Conservation (phyloP, 257 asterid genomes). For the Oldenlandia corymbosa region DNA sequence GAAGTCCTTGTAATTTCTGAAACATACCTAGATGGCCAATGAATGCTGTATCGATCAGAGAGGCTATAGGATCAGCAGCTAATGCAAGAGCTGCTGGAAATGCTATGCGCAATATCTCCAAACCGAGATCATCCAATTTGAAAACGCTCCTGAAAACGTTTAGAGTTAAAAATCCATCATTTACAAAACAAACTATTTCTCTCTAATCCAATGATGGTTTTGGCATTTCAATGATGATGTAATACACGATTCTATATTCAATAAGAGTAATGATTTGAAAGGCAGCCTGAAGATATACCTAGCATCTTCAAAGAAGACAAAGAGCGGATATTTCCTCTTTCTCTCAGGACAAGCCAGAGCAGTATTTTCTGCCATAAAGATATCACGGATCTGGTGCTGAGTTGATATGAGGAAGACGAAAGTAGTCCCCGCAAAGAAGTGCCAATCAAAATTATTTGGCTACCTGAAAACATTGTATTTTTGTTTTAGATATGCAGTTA, state of each 20-base stretch:
- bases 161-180: background rate
- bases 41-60: slow-evolving; percentile 78
- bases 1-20: background rate
- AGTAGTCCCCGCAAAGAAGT: background rate
- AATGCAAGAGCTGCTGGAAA: slow-evolving; percentile 89
- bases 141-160: slow-evolving; percentile 39
- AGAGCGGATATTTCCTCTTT: slow-evolving; percentile 55
- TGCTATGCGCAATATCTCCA: slow-evolving; percentile 66
- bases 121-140: slow-evolving; percentile 69
- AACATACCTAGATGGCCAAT: slow-evolving; percentile 75
- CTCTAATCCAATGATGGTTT: background rate
- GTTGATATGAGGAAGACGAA: background rate
- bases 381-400: background rate
- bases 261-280: background rate
- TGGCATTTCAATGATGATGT: background rate
- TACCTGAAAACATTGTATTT: slow-evolving; percentile 5
- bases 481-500: background rate
- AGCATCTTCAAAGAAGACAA: slow-evolving; percentile 59
- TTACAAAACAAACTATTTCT: background rate
- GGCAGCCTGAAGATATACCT: slow-evolving; percentile 30
- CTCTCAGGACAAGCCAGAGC: slow-evolving; percentile 13
- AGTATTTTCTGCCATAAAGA: slow-evolving; percentile 47
- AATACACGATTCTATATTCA: background rate
- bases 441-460: background rate
- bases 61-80: slow-evolving; percentile 96